Base-by-base conservation (phyloP, 73 alveolate species). In the Tetrahymena elliotti region DNA sequence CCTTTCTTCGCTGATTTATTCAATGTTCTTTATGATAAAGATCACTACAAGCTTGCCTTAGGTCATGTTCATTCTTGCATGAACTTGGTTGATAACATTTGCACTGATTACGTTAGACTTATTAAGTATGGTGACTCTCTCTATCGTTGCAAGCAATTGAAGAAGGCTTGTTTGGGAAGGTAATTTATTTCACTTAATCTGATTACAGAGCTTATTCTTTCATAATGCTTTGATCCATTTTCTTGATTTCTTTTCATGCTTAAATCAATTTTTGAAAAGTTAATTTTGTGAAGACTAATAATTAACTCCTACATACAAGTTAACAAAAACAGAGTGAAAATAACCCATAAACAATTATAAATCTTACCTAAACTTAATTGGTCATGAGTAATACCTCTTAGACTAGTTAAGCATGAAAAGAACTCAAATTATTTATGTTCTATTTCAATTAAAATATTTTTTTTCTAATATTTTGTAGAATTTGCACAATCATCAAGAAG, bases 1-100 rank as follows among this genome's bases (percentile, higher is more conserved):
- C 99, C 99, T 31, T 99, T 99, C 98, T 99, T 99, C 96, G 99
- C 99, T 35, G 99, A 99, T 97, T 96, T 99, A 93, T 97, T 98
- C 97, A 98, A 99, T 95, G 99, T 99, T 93, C 99, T 99, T 93
- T 99, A 99, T 97, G 99, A 99, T 96, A 98, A 98, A 95, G 99
- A 99, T 97, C 99, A 99, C 98, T 99, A 98, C 98, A 99, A 99
- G 97, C 98, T 99, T 83, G 99, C 99, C 16, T 94, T 99, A 94
- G 99, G 99, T 82, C 99, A 99, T 96, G 99, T 98, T 33, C 98
- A 99, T 96, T 96, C 98, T 27, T 95, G 97, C 93, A 95, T 95
- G 82, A 96, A 97, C 83, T 97, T 99, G 84, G 98, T 99, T 83
- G 99, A 99, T 94, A 98, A 97, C 96, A 97, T 99, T 40, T 99